A percentile compares a stretch with the other conserved stretches of the same genome.
Evolutionary conservation across 495 filamentous ascomycete species (phyloP).

Genomic region (Aspergillus carlsbadensis): DNA sequence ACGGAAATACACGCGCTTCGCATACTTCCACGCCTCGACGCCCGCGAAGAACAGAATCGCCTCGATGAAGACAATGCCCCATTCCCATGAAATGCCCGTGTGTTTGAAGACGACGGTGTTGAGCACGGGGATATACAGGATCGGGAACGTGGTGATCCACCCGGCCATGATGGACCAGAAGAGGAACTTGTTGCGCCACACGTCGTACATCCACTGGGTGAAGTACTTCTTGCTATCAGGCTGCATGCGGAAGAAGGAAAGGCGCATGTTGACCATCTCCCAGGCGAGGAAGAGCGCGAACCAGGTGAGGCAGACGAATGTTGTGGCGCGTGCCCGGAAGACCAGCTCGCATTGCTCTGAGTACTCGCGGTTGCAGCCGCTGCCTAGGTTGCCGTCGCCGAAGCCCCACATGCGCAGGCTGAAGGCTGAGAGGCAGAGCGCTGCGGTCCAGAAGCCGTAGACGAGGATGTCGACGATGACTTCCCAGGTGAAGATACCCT

Average conservation of each 20-base stretch:
- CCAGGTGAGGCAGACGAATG: conserved; percentile 72
- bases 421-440: conserved; percentile 65
- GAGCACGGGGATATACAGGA: conserved; percentile 65
- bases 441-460: conserved; percentile 70
- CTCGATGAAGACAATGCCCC: conserved; percentile 56
- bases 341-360: conserved; percentile 58
- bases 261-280: conserved; percentile 65
- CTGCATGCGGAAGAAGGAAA: conserved; percentile 63
- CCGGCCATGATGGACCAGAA: conserved; percentile 65
- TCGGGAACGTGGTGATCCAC: conserved; percentile 65
- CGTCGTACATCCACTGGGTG: conserved; percentile 53
- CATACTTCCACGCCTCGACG: conserved; percentile 63
- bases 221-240: conserved; percentile 46
- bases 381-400: conserved; percentile 62
- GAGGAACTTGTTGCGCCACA: conserved; percentile 67
- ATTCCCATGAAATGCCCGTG: conserved; percentile 63
- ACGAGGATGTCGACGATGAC: conserved; percentile 66
- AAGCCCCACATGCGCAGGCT: conserved; percentile 65
- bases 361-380: conserved; percentile 62
- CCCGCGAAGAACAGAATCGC: conserved; percentile 57
- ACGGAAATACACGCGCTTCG: conserved; percentile 49
- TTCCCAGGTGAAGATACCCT: conserved; percentile 68
- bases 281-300: conserved; percentile 74
- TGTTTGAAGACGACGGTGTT: conserved; percentile 68
- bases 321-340: conserved; percentile 69